These are phyloP conservation scores for Ricinus communis DNA, from an alignment of 345 rosid species.

Conservation along the genomic window DNA sequence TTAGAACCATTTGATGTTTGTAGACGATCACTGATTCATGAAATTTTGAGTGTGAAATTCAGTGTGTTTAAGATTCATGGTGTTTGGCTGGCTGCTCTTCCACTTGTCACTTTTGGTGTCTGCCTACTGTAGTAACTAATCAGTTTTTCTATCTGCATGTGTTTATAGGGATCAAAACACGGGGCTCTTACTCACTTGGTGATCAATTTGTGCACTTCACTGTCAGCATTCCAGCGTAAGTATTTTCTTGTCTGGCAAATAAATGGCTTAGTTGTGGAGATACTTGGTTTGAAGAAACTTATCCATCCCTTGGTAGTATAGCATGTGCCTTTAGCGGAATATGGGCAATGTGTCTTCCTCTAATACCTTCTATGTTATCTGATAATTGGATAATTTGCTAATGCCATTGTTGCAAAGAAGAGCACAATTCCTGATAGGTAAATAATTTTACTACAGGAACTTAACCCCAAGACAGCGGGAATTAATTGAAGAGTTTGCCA, in stretches of 20 bases:
- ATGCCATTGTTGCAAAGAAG: not conserved
- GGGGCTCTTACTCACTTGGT: conserved; percentile 68
- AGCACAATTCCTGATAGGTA: not conserved
- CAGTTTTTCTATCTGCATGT: not conserved
- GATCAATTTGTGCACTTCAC: conserved; percentile 95
- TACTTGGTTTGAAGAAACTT: not conserved
- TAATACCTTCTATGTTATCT: not conserved
- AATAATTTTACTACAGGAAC: conserved; percentile 44
- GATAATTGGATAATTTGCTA: not conserved
- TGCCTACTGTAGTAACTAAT: not conserved
- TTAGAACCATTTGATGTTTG: not conserved
- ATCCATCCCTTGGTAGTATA: not conserved
- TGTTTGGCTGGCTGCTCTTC: not conserved
- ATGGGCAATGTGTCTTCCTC: not conserved
- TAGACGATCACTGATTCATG: not conserved
- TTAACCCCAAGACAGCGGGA: conserved; percentile 82
- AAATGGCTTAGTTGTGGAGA: not conserved
- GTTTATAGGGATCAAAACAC: conserved; percentile 70
- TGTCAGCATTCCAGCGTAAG: conserved; percentile 87
- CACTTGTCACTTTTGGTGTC: not conserved
- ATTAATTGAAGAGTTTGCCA: conserved; percentile 83
- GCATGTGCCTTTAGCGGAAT: not conserved
- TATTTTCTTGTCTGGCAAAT: not conserved
- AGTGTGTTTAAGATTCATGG: not conserved
- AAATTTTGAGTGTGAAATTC: not conserved